Evolutionary conservation across 1,139 yeast species (phyloP), one percentile per base, ranked within the genome.

Genomic region (Protomyces pachydermus): DNA sequence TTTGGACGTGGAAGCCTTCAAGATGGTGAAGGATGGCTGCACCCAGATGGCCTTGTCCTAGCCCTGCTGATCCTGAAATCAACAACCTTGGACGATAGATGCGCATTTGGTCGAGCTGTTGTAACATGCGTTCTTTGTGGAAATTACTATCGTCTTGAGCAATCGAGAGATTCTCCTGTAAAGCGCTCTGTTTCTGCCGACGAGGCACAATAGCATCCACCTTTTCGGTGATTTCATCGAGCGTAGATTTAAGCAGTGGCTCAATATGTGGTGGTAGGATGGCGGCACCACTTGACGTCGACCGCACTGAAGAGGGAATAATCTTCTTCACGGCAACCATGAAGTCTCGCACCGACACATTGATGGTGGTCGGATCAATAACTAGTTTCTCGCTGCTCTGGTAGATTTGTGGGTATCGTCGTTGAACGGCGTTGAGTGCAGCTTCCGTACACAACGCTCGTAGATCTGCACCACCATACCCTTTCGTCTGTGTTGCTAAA

Each of bases 381-480:
- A 80, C 75, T 57, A 93, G 80, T 72, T 91, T 93, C 64, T 87
- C 88, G 67, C 82, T 81, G 6, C 93, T 82, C 69, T 82, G 79
- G 75, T 93, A 95, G 60, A 95, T 93, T 74, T 95, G 98, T 0
- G 99, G 99, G 71, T 87, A 93, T 61, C 86, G 83, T 69, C 98
- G 79, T 75, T 93, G 98, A 56, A 93, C 93, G 71, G 96, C 87
- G 72, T 86, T 86, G 67, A 95, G 79, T 0, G 98, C 98, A 14
- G 97, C 95, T 74, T 93, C 99, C 0, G 98, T 91, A 73, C 98
- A 91, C 42, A 93, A 78, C 0, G 98, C 97, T 65, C 97, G 80
- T 68, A 95, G 79, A 75, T 93, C 99, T 2, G 99, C 98, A 77
- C 99, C 99, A 48, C 98, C 98, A 72, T 90, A 95, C 0, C 98